Evolutionary conservation across 2,329 filamentous ascomycete genomes (phyloP).

Genomic region (Diplodia seriata): DNA sequence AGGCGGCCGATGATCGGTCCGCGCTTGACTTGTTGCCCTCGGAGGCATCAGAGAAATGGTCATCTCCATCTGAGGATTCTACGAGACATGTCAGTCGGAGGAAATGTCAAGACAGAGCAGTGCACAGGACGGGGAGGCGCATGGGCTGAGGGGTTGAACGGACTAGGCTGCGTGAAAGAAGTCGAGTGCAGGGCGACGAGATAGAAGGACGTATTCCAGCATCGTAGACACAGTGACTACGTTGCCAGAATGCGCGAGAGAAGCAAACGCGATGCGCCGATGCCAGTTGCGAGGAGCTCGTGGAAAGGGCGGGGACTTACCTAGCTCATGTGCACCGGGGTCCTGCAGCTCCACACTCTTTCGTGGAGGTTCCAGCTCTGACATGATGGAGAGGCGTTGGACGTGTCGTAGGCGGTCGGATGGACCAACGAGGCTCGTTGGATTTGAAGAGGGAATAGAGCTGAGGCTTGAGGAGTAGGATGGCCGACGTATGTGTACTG

Average conservation of each 20-base stretch:
- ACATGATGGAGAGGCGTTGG: constrained; percentile 41
- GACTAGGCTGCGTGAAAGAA: not conserved
- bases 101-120: not conserved
- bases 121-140: not conserved
- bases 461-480: constrained; percentile 19
- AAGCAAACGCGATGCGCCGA: not conserved
- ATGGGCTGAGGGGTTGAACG: not conserved
- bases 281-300: not conserved
- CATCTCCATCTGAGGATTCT: constrained; percentile 61
- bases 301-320: constrained; percentile 47
- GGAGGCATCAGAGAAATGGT: constrained; percentile 71
- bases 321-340: constrained; percentile 62
- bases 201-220: not conserved
- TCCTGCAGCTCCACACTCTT: constrained; percentile 64
- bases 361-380: constrained; percentile 59
- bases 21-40: constrained; percentile 58
- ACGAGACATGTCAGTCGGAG: not conserved
- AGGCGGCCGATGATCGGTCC: constrained; percentile 52
- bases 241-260: not conserved
- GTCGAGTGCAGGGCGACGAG: not conserved
- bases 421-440: constrained; percentile 13
- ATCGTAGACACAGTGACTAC: not conserved
- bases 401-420: not conserved
- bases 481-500: constrained; percentile 31
- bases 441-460: constrained; percentile 18